Base-by-base conservation (phyloP, 192 early-diverging fungal species). In the Entomortierella parvispora region DNA sequence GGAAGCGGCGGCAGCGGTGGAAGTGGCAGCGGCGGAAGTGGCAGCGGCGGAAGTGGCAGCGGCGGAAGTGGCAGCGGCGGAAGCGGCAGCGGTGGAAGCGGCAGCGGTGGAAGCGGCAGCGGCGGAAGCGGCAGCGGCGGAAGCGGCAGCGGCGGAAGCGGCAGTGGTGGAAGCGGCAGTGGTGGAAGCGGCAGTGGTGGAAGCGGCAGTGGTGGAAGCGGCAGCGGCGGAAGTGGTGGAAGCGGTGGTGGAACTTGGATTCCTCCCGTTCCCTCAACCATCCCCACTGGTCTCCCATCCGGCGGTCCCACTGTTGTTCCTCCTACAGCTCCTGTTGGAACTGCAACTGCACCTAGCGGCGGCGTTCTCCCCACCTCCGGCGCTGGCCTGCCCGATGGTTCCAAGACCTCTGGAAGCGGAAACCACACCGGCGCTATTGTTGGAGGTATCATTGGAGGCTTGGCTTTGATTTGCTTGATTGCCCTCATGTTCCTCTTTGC, bases 401-500 rank as follows among this genome's bases (percentile, higher is more conserved):
- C 64, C 72, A 76, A 76, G 72, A 68, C 72, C 17, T 37, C 32
- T 55, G 72, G 48, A 0, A 22, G 61, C 42, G 23, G 3, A 4
- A 51, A 28, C 46, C 28, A 62, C 34, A 57, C 55, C 34, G 71
- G 64, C 8, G 58, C 58, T 8, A 74, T 74, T 14, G 22, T 50
- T 37, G 70, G 70, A 60, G 63, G 64, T 50, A 57, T 75, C 28
- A 62, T 71, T 28, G 69, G 60, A 42, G 52, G 44, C 20, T 25
- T 71, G 23, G 50, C 58, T 25, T 34, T 76, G 40, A 67, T 76
- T 18, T 68, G 33, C 55, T 47, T 77, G 53, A 58, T 77, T 54
- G 72, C 72, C 37, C 31, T 77, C 25, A 29, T 77, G 22, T 77
- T 68, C 59, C 0, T 77, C 54, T 56, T 77, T 22, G 72, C 65